phyloP scores from a whole-genome alignment of 768 basidiomycete species.

The Phylloporus sp. region DNA sequence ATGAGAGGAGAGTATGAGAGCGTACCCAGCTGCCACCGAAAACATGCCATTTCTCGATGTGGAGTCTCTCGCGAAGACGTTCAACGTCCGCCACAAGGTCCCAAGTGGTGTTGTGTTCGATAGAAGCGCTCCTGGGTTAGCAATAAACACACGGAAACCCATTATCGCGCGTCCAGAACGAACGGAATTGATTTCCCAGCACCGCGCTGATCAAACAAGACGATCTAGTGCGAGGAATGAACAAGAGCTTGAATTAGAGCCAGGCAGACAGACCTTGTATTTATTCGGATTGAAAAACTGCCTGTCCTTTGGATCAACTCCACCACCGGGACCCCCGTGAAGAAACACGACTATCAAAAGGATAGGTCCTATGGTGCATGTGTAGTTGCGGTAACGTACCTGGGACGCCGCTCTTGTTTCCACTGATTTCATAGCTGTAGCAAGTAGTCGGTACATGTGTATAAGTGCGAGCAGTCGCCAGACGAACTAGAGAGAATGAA shows the following conservation, averaged over 20 bases:
- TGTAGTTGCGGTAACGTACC: conserved; percentile 37
- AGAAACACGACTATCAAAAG: conserved; percentile 62
- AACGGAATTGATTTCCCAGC: conserved; percentile 83
- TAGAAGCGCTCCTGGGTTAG: conserved; percentile 55
- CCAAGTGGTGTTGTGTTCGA: conserved; percentile 92
- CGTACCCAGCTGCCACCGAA: conserved; percentile 91
- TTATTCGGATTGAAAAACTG: conserved; percentile 79
- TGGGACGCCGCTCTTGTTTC: conserved; percentile 71
- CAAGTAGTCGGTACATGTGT: neutral
- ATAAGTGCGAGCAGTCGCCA: conserved; percentile 10
- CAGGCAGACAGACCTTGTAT: conserved; percentile 55
- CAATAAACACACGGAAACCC: conserved; percentile 2
- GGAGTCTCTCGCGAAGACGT: conserved; percentile 66
- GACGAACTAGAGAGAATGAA: conserved; percentile 72
- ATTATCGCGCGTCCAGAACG: conserved; percentile 22
- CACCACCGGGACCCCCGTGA: conserved; percentile 84
- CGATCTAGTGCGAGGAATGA: conserved; percentile 44
- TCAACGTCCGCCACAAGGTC: conserved; percentile 90
- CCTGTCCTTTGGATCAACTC: conserved; percentile 60
- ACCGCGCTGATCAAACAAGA: conserved; percentile 89
- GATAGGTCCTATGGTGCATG: neutral
- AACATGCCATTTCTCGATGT: conserved; percentile 85
- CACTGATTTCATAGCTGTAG: conserved; percentile 72
- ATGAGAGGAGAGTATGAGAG: neutral
- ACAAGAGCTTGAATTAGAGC: neutral